Evolutionary conservation across 306 rosid species (phyloP).

Genomic region (Ceratonia siliqua): DNA sequence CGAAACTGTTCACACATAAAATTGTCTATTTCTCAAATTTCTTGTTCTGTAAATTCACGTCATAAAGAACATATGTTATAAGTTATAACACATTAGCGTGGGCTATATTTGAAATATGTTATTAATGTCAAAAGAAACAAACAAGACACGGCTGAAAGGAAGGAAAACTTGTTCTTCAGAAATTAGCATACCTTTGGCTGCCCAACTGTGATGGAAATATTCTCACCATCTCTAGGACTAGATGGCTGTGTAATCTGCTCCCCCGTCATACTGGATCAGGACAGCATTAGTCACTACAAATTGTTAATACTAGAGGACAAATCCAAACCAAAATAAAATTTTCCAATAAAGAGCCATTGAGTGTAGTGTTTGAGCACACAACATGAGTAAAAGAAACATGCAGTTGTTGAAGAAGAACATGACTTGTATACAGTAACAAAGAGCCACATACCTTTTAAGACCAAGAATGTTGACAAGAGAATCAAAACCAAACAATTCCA

Average conservation of each 20-base stretch:
- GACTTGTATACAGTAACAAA: conserved; percentile 1
- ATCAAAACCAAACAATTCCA: conserved; percentile 96
- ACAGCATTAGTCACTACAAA: conserved; percentile 20
- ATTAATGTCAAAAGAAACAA: neutral
- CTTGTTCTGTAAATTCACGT: conserved; percentile 22
- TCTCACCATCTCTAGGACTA: conserved; percentile 98
- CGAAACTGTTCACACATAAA: neutral
- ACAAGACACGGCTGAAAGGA: conserved; percentile 28
- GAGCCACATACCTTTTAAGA: conserved; percentile 73
- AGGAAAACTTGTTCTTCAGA: conserved; percentile 26
- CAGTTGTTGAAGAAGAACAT: conserved; percentile 6
- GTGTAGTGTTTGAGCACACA: conserved; percentile 14
- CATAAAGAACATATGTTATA: neutral
- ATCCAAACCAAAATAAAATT: conserved; percentile 17
- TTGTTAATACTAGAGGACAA: neutral
- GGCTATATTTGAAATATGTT: conserved; percentile 9
- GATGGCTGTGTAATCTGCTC: conserved; percentile 74
- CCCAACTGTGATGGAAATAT: conserved; percentile 73
- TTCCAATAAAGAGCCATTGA: neutral
- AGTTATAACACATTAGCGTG: neutral
- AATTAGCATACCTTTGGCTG: conserved; percentile 67
- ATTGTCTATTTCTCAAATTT: neutral
- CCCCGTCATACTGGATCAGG: conserved; percentile 80
- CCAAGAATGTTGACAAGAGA: conserved; percentile 99
- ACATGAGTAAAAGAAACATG: neutral